Base-by-base conservation (phyloP, 257 asterid species). In the Solanum pimpinellifolium region DNA sequence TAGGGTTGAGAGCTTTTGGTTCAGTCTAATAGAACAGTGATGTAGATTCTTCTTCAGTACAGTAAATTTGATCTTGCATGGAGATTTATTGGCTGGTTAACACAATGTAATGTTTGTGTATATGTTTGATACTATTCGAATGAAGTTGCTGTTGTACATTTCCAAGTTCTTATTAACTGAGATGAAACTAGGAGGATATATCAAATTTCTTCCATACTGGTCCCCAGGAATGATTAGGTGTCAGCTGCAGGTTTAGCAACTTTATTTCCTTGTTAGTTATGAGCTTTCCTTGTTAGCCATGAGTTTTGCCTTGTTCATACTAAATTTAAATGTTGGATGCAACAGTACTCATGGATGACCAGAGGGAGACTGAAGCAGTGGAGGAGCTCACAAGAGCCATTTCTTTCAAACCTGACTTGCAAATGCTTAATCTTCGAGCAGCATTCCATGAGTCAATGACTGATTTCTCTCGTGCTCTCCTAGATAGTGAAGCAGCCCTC, bases 301-400 rank as follows among this genome's bases (percentile, higher is more conserved):
- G 56, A 65, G 65, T 46, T 42, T 83, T 69, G 81, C 69, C 35
- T 85, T 74, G 72, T 56, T 35, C 16, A 5, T 41, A 47, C 76
- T 90, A 56, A 89, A 39, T 46, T 81, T 84, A 70, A 29, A 59
- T 85, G 37, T 86, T 52, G 62, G 83, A 31, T 90, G 88, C 37
- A 77, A 81, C 92, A 92, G 94, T 92, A 85, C 92, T 93, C 75
- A 93, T 93, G 95, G 95, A 93, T 89, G 95, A 92, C 87, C 94
- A 90, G 83, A 91, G 86, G 70, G 94, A 93, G 88, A 76, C 44
- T 49, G 93, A 93, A 89, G 95, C 95, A 7, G 92, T 93, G 31
- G 92, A 91, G 77, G 95, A 91, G 89, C 92, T 92, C 15, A 86
- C 93, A 33, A 91, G 88, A 83, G 94, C 95, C 88, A 90, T 93